Evolutionary conservation across 768 basidiomycete species (phyloP).

Genomic region (Lactarius akahatsu): DNA sequence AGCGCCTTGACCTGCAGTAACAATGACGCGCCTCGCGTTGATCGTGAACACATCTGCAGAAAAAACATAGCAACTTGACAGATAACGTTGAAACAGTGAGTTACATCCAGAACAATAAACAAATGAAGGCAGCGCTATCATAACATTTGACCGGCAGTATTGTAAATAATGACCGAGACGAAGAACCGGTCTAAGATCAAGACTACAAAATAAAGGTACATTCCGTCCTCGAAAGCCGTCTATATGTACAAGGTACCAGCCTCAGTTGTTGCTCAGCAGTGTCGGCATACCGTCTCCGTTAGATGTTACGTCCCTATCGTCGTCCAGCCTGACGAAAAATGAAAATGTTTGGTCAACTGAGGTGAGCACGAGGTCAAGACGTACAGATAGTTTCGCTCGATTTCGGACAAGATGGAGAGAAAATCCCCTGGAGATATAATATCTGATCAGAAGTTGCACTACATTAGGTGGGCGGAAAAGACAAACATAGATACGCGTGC

Average conservation of each 20-base stretch:
- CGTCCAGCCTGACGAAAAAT: conserved; percentile 51
- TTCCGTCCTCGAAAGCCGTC: conserved; percentile 11
- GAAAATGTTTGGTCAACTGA: conserved; percentile 5
- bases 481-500: conserved; percentile 81
- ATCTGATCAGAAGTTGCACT: conserved; percentile 8
- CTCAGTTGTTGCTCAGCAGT: conserved; percentile 31
- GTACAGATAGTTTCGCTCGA: conserved; percentile 86
- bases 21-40: background rate
- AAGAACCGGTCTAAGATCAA: conserved; percentile 15
- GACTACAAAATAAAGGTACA: conserved; percentile 14
- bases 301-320: conserved; percentile 64
- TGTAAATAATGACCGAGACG: conserved; percentile 15
- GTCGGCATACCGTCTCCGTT: conserved; percentile 54
- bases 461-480: conserved; percentile 12
- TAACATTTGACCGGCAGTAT: conserved; percentile 12
- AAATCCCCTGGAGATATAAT: conserved; percentile 70
- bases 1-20: background rate
- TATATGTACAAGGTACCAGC: background rate
- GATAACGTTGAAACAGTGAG: conserved; percentile 21
- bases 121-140: conserved; percentile 9
- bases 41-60: background rate
- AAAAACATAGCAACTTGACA: background rate
- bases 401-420: conserved; percentile 85
- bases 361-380: conserved; percentile 32
- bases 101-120: conserved; percentile 24